These are phyloP conservation scores for Rutstroemia sydowiana DNA, from an alignment of 2,329 filamentous ascomycete species.

Conservation along the genomic window DNA sequence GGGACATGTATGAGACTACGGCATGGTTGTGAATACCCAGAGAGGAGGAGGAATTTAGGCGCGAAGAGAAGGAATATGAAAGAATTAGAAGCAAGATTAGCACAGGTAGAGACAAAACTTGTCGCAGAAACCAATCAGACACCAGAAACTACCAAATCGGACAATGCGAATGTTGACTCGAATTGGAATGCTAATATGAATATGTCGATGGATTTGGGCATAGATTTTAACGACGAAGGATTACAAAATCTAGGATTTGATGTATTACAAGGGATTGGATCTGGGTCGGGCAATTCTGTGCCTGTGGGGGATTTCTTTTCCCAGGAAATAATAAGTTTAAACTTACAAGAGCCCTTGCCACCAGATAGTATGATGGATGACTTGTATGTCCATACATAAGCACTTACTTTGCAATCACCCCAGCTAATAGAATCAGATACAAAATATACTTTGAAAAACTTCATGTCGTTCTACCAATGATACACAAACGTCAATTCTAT, in stretches of 20 bases:
- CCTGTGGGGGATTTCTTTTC: constrained; percentile 41
- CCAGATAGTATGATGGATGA: constrained; percentile 74
- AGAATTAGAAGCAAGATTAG: constrained; percentile 76
- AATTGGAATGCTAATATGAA: constrained; percentile 22
- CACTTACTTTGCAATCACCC: background rate
- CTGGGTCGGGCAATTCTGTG: background rate
- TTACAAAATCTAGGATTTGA: constrained; percentile 18
- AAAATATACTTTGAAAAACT: constrained; percentile 68
- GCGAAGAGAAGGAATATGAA: constrained; percentile 86
- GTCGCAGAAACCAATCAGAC: constrained; percentile 32
- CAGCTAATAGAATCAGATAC: constrained; percentile 43
- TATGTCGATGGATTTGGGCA: too few species aligned
- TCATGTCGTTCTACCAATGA: constrained; percentile 65
- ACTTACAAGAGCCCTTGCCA: constrained; percentile 75
- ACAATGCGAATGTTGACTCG: background rate
- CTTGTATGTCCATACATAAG: constrained; percentile 44
- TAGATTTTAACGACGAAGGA: constrained; percentile 14
- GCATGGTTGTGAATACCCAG: constrained; percentile 79
- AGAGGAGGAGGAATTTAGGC: constrained; percentile 79
- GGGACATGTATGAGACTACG: constrained; percentile 69
- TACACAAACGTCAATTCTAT: constrained; percentile 70
- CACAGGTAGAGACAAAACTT: constrained; percentile 73
- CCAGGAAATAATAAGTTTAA: constrained; percentile 63
- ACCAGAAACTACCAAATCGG: background rate
- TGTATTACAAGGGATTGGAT: constrained; percentile 1